These are phyloP conservation scores for Pseudogymnoascus pannorum DNA, from an alignment of 2,329 filamentous ascomycete species.

Conservation along the genomic window DNA sequence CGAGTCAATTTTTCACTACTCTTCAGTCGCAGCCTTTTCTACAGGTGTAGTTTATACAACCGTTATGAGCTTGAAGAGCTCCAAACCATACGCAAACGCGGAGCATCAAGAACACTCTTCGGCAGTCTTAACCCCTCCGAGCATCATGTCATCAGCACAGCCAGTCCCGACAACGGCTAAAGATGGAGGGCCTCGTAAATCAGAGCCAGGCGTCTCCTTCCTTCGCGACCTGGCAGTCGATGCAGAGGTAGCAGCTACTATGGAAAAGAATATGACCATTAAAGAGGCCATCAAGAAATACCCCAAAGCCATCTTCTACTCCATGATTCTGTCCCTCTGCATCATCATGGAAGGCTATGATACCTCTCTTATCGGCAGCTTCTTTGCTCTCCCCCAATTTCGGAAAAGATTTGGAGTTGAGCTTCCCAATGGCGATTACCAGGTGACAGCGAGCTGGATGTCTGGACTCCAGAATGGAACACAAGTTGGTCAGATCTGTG, in stretches of 20 bases:
- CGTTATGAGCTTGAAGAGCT: background rate
- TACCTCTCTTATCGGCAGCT: constrained; percentile 14
- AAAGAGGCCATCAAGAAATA: constrained; percentile 68
- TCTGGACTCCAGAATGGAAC: constrained; percentile 34
- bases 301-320: constrained; percentile 35
- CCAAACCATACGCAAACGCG: background rate
- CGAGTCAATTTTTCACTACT: background rate
- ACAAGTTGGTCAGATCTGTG: constrained; percentile 34
- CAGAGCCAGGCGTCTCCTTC: background rate
- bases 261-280: constrained; percentile 9
- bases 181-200: background rate
- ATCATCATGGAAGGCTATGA: constrained; percentile 21
- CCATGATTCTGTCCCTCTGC: constrained; percentile 14
- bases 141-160: background rate
- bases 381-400: constrained; percentile 19
- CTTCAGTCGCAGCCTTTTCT: background rate
- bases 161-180: background rate
- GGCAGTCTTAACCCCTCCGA: background rate
- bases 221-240: background rate
- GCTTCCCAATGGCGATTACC: constrained; percentile 25
- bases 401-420: constrained; percentile 24
- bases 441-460: constrained; percentile 36
- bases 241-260: background rate
- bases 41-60: background rate
- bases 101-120: background rate